Evolutionary conservation across 2,329 filamentous ascomycete species (phyloP).

Genomic region (Fusarium incarnatum): DNA sequence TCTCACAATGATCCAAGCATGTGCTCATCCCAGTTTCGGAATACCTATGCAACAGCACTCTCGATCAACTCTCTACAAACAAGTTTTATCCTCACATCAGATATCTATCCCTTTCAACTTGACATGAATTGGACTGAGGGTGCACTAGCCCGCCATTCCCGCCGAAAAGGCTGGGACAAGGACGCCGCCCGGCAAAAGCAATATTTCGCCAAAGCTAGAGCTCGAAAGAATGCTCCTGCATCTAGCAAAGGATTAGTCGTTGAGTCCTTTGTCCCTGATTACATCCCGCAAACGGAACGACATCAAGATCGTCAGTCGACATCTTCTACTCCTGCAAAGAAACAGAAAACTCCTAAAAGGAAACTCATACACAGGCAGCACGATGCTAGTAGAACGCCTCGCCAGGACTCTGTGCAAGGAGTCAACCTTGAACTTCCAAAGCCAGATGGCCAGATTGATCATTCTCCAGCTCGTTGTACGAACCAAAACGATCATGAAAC

Average conservation of each 20-base stretch:
- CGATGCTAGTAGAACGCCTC: background rate
- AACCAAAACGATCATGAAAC: background rate
- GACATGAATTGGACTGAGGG: constrained; percentile 59
- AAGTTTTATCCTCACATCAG: background rate
- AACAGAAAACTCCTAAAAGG: constrained; percentile 17
- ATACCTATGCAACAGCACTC: background rate
- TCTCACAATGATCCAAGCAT: background rate
- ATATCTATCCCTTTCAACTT: background rate
- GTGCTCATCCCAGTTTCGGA: background rate
- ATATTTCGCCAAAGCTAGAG: constrained; percentile 54
- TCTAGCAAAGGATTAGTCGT: constrained; percentile 5
- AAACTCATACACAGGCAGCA: constrained; percentile 22
- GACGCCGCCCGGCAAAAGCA: constrained; percentile 53
- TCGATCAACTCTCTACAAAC: background rate
- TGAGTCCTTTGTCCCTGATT: constrained; percentile 46
- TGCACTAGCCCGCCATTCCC: constrained; percentile 52
- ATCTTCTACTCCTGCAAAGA: constrained; percentile 8
- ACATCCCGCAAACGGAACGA: constrained; percentile 32
- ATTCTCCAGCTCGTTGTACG: background rate
- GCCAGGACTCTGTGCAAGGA: background rate
- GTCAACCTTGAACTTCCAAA: background rate
- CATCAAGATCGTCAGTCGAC: background rate
- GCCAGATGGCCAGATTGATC: background rate
- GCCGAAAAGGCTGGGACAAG: constrained; percentile 49
- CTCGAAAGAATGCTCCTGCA: constrained; percentile 31